Evolutionary conservation across 2,329 filamentous ascomycete species (phyloP).

Genomic region (Pestalotiopsis sp.): DNA sequence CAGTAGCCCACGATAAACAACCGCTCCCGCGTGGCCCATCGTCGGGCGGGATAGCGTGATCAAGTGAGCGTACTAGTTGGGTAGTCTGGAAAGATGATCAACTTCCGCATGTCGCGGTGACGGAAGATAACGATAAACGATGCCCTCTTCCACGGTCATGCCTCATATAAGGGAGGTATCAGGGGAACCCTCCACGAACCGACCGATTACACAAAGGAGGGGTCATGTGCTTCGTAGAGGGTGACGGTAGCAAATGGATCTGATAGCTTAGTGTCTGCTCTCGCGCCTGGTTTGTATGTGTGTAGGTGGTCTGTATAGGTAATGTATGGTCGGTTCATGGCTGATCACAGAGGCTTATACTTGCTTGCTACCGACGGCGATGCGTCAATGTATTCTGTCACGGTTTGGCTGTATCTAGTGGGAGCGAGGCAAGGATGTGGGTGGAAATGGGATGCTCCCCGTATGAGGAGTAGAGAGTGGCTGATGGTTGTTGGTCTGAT

Average conservation of each 20-base stretch:
- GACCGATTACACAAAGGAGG: not conserved
- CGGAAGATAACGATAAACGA: conserved; percentile 2
- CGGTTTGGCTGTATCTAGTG: not conserved
- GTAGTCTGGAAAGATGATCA: not conserved
- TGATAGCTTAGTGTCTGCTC: not conserved
- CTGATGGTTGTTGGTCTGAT: not conserved
- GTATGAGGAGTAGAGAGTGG: not conserved
- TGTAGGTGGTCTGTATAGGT: not conserved
- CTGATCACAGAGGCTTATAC: not conserved
- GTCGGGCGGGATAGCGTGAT: conserved; percentile 15
- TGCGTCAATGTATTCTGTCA: not conserved
- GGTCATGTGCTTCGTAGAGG: not conserved
- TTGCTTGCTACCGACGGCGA: not conserved
- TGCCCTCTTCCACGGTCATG: not conserved
- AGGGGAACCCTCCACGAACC: not conserved
- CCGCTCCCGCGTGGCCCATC: conserved; percentile 23
- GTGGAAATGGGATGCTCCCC: not conserved
- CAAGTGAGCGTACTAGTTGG: conserved; percentile 10
- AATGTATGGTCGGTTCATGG: not conserved
- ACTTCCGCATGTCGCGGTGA: not conserved
- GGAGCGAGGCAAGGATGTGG: not conserved
- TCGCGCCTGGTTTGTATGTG: not conserved
- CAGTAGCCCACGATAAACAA: conserved; percentile 15
- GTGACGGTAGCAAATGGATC: not conserved
- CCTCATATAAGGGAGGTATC: not conserved